Evolutionary conservation across 2,329 filamentous ascomycete genomes (phyloP), one percentile per base, ranked within the genome.

Genomic region (Daldinia sp.): DNA sequence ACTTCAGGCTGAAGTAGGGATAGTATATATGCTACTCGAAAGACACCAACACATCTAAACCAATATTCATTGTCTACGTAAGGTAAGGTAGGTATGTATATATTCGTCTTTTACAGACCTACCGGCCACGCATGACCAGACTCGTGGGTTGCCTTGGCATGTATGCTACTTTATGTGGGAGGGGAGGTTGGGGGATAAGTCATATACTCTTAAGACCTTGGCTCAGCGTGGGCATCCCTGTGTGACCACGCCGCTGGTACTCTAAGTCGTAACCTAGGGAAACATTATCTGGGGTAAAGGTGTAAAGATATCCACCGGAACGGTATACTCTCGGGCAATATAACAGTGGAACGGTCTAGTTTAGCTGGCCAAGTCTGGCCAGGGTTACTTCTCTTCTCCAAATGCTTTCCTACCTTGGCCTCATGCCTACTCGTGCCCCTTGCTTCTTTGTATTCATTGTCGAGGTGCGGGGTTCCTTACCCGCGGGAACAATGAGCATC

Each of bases 1-100:
- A 53, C 53, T 69, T 71, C 64, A 69, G 70, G 65, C 70, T 71
- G 60, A 71, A 64, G 39, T 56, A 61, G 30, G n/a, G 68, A 61
- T 65, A 59, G 67, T 71, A 71, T 69, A 65, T 66, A 46, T 60
- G 23, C 51, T 28, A 66, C 55, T 23, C 28, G 55, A 6, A 12
- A 37, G 28, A 58, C 56, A 35, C 28, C 33, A 35, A 51, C 33
- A 39, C 33, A 35, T 35, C 33, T 35, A 33, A 35, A 20, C 10
- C 26, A 42, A 60, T 28, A 39, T 20, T 44, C 48, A 55, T 46
- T 9, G 30, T 33, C n/a, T 56, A 48, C 18, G 28, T 26, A 23
- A 23, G 20, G 20, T 23, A 23, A 23, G 20, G 20, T 23, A 35
- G 7, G 35, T 39, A 39, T 15, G 35, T 28, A 41, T 60, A 60